Conservation (phyloP, 1,284 basidiomycete species). For the Moesziomyces globuligerus region DNA sequence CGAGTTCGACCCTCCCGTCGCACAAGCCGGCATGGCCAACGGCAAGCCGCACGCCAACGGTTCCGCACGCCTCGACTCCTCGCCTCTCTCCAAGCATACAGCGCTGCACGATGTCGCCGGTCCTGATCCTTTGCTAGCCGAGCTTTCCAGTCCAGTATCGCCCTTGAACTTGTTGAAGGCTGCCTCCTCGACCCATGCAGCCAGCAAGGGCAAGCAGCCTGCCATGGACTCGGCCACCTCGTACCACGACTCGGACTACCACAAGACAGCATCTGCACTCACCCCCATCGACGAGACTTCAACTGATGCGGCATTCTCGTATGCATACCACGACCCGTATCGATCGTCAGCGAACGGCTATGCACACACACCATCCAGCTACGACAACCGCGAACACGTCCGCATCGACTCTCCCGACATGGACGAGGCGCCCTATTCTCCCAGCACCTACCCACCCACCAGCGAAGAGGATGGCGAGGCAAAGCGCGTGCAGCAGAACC, state of each 20-base stretch:
- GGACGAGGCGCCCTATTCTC: constrained; percentile 22
- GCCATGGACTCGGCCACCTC: constrained; percentile 14
- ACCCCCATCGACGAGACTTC: constrained; percentile 35
- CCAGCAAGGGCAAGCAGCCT: constrained; percentile 19
- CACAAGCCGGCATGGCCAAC: not conserved
- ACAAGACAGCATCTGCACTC: constrained; percentile 13
- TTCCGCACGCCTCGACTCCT: too few relatives aligned
- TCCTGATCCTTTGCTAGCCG: constrained; percentile 4
- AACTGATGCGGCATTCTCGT: constrained; percentile 12
- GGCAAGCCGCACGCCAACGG: constrained; percentile 2
- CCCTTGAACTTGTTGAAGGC: constrained; percentile 8
- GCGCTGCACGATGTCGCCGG: constrained; percentile 12
- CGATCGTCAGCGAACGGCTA: constrained; percentile 28
- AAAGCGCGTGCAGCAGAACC: constrained; percentile 49
- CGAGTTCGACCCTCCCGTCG: constrained; percentile 5
- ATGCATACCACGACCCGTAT: not conserved
- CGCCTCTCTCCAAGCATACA: constrained; percentile 11
- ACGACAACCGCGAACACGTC: constrained; percentile 3
- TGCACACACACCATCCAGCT: not conserved
- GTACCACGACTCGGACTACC: constrained; percentile 10
- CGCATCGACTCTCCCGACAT: constrained; percentile 21
- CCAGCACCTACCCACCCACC: constrained; percentile 46
- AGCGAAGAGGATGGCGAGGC: constrained; percentile 52
- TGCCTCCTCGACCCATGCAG: not conserved
- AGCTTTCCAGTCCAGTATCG: constrained; percentile 2